Evolutionary conservation across 2,329 filamentous ascomycete species (phyloP).

Genomic region (Monilinia aucupariae): DNA sequence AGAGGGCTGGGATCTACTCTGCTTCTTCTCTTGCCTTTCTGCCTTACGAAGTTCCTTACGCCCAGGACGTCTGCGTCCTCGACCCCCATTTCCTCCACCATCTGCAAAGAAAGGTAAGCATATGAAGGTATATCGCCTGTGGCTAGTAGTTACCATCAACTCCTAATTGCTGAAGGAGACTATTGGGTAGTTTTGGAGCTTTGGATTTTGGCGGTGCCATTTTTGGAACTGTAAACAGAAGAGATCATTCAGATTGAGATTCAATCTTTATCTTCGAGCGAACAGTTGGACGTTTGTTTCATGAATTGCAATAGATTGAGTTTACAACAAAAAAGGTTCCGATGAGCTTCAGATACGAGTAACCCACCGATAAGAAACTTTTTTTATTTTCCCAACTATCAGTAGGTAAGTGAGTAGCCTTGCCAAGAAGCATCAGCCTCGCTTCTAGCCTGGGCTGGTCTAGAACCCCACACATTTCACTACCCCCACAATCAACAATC

Average conservation of each 20-base stretch:
- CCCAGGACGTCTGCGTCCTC: slow-evolving; percentile 23
- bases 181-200: slow-evolving; percentile 41
- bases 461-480: slow-evolving; percentile 16
- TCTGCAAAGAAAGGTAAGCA: slow-evolving; percentile 12
- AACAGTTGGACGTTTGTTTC: background rate
- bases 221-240: background rate
- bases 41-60: slow-evolving; percentile 35
- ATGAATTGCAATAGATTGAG: background rate
- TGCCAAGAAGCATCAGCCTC: slow-evolving; percentile 8
- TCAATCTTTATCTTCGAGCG: background rate
- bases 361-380: slow-evolving; percentile 7
- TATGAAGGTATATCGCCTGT: background rate
- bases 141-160: slow-evolving; percentile 29
- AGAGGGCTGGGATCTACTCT: slow-evolving; percentile 20
- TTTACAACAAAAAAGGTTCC: background rate
- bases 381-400: background rate
- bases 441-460: slow-evolving; percentile 2
- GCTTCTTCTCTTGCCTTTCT: slow-evolving; percentile 32
- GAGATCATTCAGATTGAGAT: background rate
- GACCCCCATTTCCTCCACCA: slow-evolving; percentile 21
- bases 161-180: slow-evolving; percentile 43
- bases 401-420: background rate
- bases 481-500: slow-evolving; percentile 21
- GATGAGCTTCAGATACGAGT: background rate
- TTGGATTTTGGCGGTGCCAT: slow-evolving; percentile 34